Evolutionary conservation across 2,329 filamentous ascomycete genomes (phyloP).

Genomic region (Boeremia lycopersici): DNA sequence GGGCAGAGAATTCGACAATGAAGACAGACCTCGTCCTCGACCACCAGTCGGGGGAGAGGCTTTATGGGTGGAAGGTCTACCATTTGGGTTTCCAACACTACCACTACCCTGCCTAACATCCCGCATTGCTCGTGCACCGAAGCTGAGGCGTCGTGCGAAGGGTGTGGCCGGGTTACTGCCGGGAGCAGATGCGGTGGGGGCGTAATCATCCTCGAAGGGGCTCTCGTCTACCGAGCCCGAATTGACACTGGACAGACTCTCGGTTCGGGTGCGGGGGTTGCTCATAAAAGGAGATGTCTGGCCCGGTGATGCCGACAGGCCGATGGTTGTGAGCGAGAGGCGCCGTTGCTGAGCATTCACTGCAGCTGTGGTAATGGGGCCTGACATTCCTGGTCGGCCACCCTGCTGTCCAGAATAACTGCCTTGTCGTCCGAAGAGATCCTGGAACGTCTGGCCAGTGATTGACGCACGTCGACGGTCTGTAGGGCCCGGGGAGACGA

Average conservation of each 20-base stretch:
- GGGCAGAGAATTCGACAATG: slow-evolving; percentile 46
- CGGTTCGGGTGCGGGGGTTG: slow-evolving; percentile 48
- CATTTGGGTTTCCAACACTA: slow-evolving; percentile 63
- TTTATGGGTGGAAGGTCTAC: slow-evolving; percentile 62
- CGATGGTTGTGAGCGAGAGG: slow-evolving; percentile 57
- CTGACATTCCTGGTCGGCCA: slow-evolving; percentile 43
- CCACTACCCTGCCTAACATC: slow-evolving; percentile 66
- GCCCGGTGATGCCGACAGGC: slow-evolving; percentile 52
- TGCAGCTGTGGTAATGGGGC: slow-evolving; percentile 56
- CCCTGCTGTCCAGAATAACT: slow-evolving; percentile 42
- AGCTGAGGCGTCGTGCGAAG: slow-evolving; percentile 85
- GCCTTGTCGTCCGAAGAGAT: slow-evolving; percentile 52
- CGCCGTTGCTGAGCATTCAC: slow-evolving; percentile 57
- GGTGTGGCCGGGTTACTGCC: slow-evolving; percentile 72
- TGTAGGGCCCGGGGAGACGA: slow-evolving; percentile 44
- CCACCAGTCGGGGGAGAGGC: slow-evolving; percentile 58
- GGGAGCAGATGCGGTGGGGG: slow-evolving; percentile 57
- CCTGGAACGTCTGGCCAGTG: slow-evolving; percentile 56
- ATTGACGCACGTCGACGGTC: slow-evolving; percentile 55
- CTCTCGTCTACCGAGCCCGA: slow-evolving; percentile 56
- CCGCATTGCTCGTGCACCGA: slow-evolving; percentile 79
- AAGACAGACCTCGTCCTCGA: slow-evolving; percentile 65
- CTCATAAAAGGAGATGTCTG: slow-evolving; percentile 50
- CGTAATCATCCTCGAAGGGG: slow-evolving; percentile 62
- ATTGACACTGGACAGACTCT: slow-evolving; percentile 56